Conservation (phyloP, 208 protist genomes). For the Acanthamoeba healyi region DNA sequence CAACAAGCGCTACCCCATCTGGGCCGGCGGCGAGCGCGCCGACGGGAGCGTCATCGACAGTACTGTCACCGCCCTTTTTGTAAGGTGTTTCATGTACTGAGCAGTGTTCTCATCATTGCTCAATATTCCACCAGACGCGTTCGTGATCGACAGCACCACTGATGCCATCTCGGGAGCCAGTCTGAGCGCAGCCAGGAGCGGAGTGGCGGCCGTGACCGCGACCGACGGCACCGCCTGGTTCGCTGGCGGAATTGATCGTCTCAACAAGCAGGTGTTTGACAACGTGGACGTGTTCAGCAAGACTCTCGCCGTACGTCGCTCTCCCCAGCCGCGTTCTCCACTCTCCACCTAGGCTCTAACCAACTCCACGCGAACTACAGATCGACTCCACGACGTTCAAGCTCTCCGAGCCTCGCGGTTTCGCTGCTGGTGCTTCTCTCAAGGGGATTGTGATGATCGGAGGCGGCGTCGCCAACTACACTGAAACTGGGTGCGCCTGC, state of each 20-base stretch:
- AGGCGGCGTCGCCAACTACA: background rate
- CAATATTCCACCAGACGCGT: background rate
- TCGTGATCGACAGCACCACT: background rate
- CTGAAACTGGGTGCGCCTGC: background rate
- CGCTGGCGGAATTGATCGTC: background rate
- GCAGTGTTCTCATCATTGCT: too few relatives aligned
- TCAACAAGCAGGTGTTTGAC: background rate
- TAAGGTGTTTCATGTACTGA: background rate
- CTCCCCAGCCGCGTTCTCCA: background rate
- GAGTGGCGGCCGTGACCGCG: background rate
- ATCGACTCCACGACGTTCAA: background rate
- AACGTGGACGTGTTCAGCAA: background rate
- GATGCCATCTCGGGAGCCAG: background rate
- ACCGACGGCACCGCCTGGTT: conserved; percentile 16
- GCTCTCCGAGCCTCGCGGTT: conserved; percentile 22
- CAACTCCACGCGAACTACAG: background rate
- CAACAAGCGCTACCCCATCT: background rate
- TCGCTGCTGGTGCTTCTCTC: background rate
- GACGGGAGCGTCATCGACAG: background rate
- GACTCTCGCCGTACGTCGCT: background rate
- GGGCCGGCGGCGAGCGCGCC: background rate
- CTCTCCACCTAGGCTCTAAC: background rate
- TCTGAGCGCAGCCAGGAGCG: background rate
- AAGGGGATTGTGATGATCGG: background rate
- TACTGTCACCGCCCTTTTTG: background rate